Evolutionary conservation across 805 yeast species (phyloP), one percentile per base, ranked within the genome.

Genomic region (Myxozyma geophila): DNA sequence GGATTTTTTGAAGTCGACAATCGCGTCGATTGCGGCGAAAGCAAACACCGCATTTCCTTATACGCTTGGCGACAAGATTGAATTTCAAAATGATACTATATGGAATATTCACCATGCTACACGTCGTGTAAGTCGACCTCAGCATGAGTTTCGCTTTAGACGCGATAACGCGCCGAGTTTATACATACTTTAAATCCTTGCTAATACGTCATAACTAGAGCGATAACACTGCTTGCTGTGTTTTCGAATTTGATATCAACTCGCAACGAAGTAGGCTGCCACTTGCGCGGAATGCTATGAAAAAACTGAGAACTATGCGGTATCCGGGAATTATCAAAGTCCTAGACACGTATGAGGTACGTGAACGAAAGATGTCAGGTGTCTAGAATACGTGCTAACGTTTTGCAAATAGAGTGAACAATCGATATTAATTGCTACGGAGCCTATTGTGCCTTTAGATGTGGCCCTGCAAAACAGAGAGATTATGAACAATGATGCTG

Each of bases 91-190:
- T 78, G 21, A 74, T 60, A 50, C 83, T 1, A 78, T 88, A 1
- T 91, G 95, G 93, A 79, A 79, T 2, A 67, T 89, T 0, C 85
- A 85, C 70, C 78, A 85, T 49, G 96, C 89, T 7, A 75, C 82
- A 1, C 75, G 76, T 39, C 77, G 78, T 62, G 79, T 74, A 64
- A 59, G 78, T 60, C 15, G 7, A 21, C 55, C 13, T 10, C 9
- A 1, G 19, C 35, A n/a, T 12, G 17, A 5, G 17, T 2, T 39
- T 15, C 15, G 7, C 12, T 23, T 21, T 19, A 17, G 19, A 10
- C 28, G 21, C 44, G 33, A 19, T 12, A 15, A 50, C 17, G 17
- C 33, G 39, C 17, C 17, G n/a, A 36, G 36, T 19, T 44, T 4
- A 23, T 7, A 12, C 35, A 9, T 7, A 10, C 17, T 39, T 7